Conservation (phyloP, 257 asterid species). For the Nicotiana undulata region DNA sequence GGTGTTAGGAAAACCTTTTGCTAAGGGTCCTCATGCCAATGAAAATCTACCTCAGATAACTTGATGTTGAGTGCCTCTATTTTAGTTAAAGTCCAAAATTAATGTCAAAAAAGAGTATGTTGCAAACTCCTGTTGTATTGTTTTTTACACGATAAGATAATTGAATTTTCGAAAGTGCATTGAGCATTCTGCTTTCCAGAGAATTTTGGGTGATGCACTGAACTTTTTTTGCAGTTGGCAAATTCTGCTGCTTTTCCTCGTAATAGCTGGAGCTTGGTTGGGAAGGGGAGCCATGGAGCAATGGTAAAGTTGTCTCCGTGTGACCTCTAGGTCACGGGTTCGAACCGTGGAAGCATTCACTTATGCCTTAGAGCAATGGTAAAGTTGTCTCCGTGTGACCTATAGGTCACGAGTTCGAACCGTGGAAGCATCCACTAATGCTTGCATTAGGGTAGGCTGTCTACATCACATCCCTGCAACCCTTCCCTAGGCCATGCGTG, state of each 20-base stretch:
- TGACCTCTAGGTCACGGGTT: too few relatives aligned
- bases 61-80: neutral
- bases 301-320: too few relatives aligned
- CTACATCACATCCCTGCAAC: too few relatives aligned
- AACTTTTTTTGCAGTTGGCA: conserved; percentile 47
- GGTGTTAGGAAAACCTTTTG: neutral
- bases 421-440: too few relatives aligned
- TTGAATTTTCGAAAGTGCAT: neutral
- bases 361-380: too few relatives aligned
- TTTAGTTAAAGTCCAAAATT: neutral
- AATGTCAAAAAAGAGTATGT: neutral
- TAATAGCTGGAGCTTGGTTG: conserved; percentile 67
- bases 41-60: neutral
- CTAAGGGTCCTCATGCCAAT: neutral
- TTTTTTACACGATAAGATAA: neutral
- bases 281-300: too few relatives aligned
- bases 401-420: too few relatives aligned
- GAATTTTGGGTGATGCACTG: conserved; percentile 11
- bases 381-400: too few relatives aligned
- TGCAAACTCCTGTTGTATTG: neutral
- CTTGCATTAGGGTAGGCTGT: too few relatives aligned
- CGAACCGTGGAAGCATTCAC: too few relatives aligned
- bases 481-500: too few relatives aligned
- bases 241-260: conserved; percentile 56
- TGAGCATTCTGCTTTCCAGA: conserved; percentile 1